Base-by-base conservation (phyloP, 129 eudicot genomes). In the Arctium minus region DNA sequence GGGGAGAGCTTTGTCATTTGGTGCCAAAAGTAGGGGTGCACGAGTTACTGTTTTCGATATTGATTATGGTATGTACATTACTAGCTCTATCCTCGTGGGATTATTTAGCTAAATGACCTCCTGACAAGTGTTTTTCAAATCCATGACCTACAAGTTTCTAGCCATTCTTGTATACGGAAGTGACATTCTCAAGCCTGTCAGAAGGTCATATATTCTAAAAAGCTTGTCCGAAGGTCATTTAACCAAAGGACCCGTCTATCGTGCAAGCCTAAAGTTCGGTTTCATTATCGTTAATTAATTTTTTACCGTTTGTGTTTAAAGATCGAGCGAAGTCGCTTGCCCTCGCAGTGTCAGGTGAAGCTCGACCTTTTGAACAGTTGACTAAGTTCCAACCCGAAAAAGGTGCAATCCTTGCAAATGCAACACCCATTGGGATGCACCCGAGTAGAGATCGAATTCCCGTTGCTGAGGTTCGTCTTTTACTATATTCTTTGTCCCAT, bases 341-440 rank as follows among this genome's bases (percentile, higher is more conserved):
- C 1, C 73, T 56, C 1, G 92, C 93, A 0, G 98, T 91, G 40
- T 85, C 85, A 0, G 98, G 92, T 74, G 87, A 91, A 80, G 98
- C 98, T 79, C 82, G 31, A 72, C 88, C 92, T 0, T 91, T 73
- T 73, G 91, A 89, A 79, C 75, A 89, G 40, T 56, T 93, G 40
- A 31, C 56, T 27, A 80, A 77, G 56, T 91, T 93, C 84, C 85
- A 46, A 48, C 98, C 98, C 10, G 94, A 93, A 88, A 88, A 91
- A 79, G 92, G 91, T 30, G 90, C 91, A 39, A 86, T 93, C 74
- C 96, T 93, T 70, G 98, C 96, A 32, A 93, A 93, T 84, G 96
- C 94, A 85, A 91, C 98, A 7, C 94, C 98, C 39, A 73, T 93
- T 36, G 98, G 98, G 74, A 93, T 93, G 98, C 91, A 93, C 80